Conservation (phyloP, 352 stramenopile species). For the Phytophthora vignae region DNA sequence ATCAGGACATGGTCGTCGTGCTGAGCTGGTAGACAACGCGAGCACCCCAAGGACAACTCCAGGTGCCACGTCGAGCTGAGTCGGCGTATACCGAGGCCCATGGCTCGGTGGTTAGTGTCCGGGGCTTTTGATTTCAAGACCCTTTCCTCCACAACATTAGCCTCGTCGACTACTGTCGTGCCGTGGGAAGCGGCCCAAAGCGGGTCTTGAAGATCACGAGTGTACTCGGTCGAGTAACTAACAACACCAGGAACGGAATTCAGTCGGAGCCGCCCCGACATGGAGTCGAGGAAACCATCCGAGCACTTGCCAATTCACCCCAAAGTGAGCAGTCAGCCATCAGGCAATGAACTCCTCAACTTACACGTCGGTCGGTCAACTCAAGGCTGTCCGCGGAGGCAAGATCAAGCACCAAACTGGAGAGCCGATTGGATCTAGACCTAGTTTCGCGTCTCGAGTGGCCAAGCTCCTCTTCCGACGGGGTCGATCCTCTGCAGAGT, state of each 20-base stretch:
- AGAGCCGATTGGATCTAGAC: neutral
- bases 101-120: too few relatives aligned
- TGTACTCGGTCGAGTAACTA: neutral
- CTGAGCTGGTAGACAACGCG: neutral
- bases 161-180: conserved; percentile 5
- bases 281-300: too few relatives aligned
- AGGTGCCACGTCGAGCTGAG: conserved; percentile 2
- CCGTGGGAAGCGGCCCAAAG: neutral
- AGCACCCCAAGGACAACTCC: too few relatives aligned
- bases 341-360: neutral
- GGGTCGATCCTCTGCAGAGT: neutral
- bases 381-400: neutral
- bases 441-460: conserved; percentile 22
- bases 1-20: neutral
- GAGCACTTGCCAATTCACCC: neutral
- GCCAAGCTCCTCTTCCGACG: conserved; percentile 24
- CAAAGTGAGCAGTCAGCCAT: neutral
- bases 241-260: too few relatives aligned
- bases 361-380: neutral
- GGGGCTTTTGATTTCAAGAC: neutral
- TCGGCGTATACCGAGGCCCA: neutral
- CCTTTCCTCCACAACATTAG: neutral
- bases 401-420: neutral
- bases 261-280: too few relatives aligned
- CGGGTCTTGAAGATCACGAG: neutral